Conservation (phyloP, 352 stramenopile species). For the Albugo laibachii region DNA sequence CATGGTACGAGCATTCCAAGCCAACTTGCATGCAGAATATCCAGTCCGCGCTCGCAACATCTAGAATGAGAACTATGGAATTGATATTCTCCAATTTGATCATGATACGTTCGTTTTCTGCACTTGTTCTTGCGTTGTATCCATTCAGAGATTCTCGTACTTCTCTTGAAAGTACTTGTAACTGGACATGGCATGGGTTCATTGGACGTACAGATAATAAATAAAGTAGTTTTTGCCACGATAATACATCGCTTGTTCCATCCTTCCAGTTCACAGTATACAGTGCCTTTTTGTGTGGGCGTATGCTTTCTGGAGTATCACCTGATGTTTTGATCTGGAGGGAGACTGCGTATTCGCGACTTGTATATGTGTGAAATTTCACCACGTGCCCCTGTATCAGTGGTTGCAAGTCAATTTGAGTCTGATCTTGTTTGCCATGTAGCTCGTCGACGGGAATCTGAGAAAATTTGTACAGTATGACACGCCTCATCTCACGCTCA, state of each 20-base stretch:
- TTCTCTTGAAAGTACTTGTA: conserved; percentile 15
- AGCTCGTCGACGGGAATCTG: conserved; percentile 1
- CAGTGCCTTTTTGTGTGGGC: conserved; percentile 9
- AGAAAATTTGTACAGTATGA: conserved; percentile 30
- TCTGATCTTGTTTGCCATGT: conserved; percentile 10
- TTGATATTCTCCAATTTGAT: conserved; percentile 12
- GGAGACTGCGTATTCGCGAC: background rate
- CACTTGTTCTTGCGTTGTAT: background rate
- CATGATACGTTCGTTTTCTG: background rate
- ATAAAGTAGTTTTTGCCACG: conserved; percentile 29
- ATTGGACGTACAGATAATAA: conserved; percentile 37
- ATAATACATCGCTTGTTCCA: conserved; percentile 17
- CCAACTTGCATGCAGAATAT: background rate
- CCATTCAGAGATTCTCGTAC: background rate
- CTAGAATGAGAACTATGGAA: conserved; percentile 15
- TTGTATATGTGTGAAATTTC: conserved; percentile 5
- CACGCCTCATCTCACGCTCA: conserved; percentile 36
- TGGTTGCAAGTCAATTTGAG: background rate
- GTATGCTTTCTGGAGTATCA: background rate
- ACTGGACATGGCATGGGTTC: conserved; percentile 48
- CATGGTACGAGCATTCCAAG: background rate
- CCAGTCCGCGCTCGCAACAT: conserved; percentile 2
- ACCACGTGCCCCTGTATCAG: conserved; percentile 4
- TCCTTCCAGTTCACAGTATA: conserved; percentile 42
- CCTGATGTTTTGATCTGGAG: background rate